Evolutionary conservation across 441 rosid species (phyloP).

Genomic region (Mallotus japonicus): DNA sequence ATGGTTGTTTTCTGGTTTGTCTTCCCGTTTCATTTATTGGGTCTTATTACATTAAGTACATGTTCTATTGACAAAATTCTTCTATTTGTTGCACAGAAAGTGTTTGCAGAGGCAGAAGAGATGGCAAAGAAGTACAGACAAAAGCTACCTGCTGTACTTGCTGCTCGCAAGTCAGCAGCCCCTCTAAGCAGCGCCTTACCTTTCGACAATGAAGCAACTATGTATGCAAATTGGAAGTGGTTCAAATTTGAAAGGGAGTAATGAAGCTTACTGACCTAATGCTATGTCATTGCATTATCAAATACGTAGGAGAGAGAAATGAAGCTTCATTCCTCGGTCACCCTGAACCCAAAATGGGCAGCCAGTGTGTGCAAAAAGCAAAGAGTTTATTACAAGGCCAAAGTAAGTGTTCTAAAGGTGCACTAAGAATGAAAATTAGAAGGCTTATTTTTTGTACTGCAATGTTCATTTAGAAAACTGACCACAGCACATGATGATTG

Average conservation of each 20-base stretch:
- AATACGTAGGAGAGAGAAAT: slow-evolving; percentile 1
- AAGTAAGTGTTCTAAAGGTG: slow-evolving; percentile 6
- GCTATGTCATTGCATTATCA: not conserved
- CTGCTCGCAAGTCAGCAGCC: slow-evolving; percentile 24
- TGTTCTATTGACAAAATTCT: slow-evolving; percentile 5
- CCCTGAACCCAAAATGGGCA: not conserved
- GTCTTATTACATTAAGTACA: not conserved
- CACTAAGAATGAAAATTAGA: slow-evolving; percentile 1
- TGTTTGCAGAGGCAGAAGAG: slow-evolving; percentile 74
- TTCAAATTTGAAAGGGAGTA: slow-evolving; percentile 61
- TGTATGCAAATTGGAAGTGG: slow-evolving; percentile 91
- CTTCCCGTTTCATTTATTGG: not conserved
- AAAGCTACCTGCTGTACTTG: slow-evolving; percentile 41
- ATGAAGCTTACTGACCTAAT: slow-evolving; percentile 11
- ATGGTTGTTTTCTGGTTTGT: not conserved
- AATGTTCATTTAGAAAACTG: not conserved
- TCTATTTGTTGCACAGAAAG: slow-evolving; percentile 45
- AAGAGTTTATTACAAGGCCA: slow-evolving; percentile 18
- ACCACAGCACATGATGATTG: not conserved
- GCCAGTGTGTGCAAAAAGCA: not conserved
- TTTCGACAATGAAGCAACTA: slow-evolving; percentile 47
- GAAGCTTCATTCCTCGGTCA: not conserved
- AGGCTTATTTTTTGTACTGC: slow-evolving; percentile 6
- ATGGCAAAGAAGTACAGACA: slow-evolving; percentile 74
- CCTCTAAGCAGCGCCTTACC: slow-evolving; percentile 36